A percentile compares a stretch with the other conserved stretches of the same genome.
phyloP scores from a whole-genome alignment of 1,284 basidiomycete genomes.

The Tremellales sp. region DNA sequence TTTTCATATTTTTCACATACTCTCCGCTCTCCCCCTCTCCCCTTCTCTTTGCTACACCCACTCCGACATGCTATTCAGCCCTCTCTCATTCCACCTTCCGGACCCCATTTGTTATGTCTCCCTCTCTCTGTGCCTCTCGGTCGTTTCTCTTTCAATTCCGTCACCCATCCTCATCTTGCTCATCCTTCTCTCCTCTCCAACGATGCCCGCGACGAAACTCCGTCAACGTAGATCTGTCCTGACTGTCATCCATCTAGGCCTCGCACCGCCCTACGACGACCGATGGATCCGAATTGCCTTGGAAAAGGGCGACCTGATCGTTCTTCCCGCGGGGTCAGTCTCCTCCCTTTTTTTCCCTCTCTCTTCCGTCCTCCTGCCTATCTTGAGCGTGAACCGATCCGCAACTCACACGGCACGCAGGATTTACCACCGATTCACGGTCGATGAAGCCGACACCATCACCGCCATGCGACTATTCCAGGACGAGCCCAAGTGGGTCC shows the following conservation, averaged over 20 bases:
- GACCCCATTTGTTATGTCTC: too few species aligned
- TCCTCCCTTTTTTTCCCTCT: not conserved
- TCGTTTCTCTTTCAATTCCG: too few species aligned
- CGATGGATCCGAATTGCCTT: conserved; percentile 70
- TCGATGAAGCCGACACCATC: conserved; percentile 65
- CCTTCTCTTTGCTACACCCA: too few species aligned
- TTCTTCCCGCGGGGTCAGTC: conserved; percentile 62
- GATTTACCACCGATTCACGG: conserved; percentile 81
- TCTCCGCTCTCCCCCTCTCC: too few species aligned
- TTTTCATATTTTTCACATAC: too few species aligned
- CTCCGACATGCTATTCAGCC: too few species aligned
- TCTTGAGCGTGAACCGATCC: not conserved
- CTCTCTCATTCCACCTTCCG: too few species aligned
- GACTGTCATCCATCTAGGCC: conserved; percentile 5
- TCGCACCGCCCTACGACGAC: conserved; percentile 49
- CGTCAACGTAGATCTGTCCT: not conserved
- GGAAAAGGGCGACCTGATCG: conserved; percentile 65
- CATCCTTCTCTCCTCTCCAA: not conserved
- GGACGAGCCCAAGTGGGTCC: conserved; percentile 84
- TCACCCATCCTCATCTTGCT: not conserved
- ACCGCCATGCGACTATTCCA: conserved; percentile 74
- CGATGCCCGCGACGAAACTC: not conserved
- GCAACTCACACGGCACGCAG: conserved; percentile 17
- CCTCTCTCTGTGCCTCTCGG: too few species aligned
- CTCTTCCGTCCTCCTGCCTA: conserved; percentile 19